Conservation (phyloP, 208 protist species). For the Trypanosoma melophagium region DNA sequence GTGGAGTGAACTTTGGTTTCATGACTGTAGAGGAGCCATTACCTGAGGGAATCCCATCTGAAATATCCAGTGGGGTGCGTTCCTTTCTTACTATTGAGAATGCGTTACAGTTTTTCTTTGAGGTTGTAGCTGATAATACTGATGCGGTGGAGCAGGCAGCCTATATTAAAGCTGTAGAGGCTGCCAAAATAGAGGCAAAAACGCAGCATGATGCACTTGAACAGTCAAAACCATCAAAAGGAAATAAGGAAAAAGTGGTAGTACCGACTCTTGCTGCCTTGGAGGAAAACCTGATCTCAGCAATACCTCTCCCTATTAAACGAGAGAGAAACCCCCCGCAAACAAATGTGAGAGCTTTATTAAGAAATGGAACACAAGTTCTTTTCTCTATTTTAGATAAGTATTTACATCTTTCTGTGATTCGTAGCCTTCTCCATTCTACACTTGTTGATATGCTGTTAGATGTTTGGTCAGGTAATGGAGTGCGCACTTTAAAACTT, state of each 20-base stretch:
- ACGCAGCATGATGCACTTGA: conserved; percentile 53
- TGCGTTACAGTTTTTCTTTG: conserved; percentile 43
- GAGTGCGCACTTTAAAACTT: conserved; percentile 27
- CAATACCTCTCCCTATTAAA: conserved; percentile 37
- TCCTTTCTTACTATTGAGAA: conserved; percentile 38
- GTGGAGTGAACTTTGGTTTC: conserved; percentile 49
- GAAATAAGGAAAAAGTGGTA: conserved; percentile 27
- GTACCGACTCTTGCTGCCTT: conserved; percentile 57
- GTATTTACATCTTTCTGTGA: conserved; percentile 18
- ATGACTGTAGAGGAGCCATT: conserved; percentile 17
- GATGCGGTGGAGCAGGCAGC: conserved; percentile 40
- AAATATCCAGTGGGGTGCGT: conserved; percentile 48
- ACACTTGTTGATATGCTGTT: conserved; percentile 31
- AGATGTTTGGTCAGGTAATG: conserved; percentile 37
- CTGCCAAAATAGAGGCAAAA: conserved; percentile 49
- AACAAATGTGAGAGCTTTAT: conserved; percentile 11
- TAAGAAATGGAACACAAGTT: conserved; percentile 15
- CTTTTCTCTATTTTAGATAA: conserved; percentile 12
- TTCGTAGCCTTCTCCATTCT: conserved; percentile 11
- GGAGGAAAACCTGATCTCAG: conserved; percentile 41
- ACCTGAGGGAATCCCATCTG: conserved; percentile 6
- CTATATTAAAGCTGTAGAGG: conserved; percentile 44
- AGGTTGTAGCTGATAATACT: conserved; percentile 67
- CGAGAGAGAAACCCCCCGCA: conserved; percentile 14
- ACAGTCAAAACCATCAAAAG: conserved; percentile 24